These are phyloP conservation scores for Nepenthes mirabilis DNA, from an alignment of 148 eudicot species.

Conservation along the genomic window DNA sequence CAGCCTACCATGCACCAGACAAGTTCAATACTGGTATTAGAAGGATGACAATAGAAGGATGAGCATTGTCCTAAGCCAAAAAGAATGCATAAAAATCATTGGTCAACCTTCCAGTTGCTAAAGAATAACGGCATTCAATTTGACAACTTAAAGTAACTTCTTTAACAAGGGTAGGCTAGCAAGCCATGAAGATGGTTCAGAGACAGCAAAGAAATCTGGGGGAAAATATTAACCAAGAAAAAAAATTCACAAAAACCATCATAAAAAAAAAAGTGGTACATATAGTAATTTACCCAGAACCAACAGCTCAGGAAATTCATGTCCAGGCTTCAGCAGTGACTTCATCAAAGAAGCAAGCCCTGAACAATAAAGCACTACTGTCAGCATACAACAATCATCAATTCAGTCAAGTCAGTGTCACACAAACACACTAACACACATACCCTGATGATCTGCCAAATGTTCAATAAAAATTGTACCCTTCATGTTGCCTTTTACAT, in stretches of 20 bases:
- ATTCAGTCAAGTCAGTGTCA: neutral
- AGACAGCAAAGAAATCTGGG: too few species aligned
- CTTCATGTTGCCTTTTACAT: conserved; percentile 44
- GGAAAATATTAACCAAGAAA: neutral
- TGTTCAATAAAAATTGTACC: conserved; percentile 79
- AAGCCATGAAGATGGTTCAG: too few species aligned
- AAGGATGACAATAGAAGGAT: too few species aligned
- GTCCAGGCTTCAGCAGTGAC: conserved; percentile 75
- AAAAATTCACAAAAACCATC: neutral
- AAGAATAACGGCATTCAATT: too few species aligned
- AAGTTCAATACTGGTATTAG: too few species aligned
- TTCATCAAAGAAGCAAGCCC: conserved; percentile 52
- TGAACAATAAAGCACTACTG: conserved; percentile 12
- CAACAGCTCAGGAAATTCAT: conserved; percentile 60
- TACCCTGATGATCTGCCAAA: conserved; percentile 84
- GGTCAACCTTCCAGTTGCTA: too few species aligned
- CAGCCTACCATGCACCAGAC: too few species aligned
- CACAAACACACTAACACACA: neutral
- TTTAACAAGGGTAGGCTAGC: too few species aligned
- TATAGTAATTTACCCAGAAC: conserved; percentile 46
- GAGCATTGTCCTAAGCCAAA: too few species aligned
- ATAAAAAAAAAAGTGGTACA: neutral
- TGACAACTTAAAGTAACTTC: too few species aligned
- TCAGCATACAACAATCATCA: conserved; percentile 5
- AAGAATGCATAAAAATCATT: too few species aligned